These are phyloP conservation scores for Chloris gayana DNA, from an alignment of 176 grass and related monocot genomes.

Conservation along the genomic window DNA sequence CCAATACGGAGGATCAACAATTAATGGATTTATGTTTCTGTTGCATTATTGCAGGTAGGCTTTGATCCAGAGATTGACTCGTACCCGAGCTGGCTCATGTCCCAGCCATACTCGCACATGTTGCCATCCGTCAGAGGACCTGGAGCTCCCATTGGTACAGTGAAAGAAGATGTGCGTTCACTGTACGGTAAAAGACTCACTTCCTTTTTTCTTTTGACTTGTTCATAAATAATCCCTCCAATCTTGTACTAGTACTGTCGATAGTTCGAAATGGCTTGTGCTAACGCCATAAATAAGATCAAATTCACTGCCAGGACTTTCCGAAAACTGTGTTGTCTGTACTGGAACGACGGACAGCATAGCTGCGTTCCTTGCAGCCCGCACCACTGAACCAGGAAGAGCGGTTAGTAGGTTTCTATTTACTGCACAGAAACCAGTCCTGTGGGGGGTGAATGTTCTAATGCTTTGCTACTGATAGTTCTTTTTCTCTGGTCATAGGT, in stretches of 20 bases:
- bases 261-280: not conserved
- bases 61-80: slow-evolving; percentile 70
- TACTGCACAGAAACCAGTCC: not conserved
- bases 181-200: slow-evolving; percentile 53
- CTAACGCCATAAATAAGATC: not conserved
- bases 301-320: slow-evolving; percentile 39
- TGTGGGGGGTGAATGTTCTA: not conserved
- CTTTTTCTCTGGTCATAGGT: not conserved
- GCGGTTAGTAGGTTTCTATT: slow-evolving; percentile 46
- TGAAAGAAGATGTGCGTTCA: slow-evolving; percentile 62
- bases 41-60: slow-evolving; percentile 51
- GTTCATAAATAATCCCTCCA: not conserved
- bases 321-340: slow-evolving; percentile 56
- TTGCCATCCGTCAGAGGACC: slow-evolving; percentile 67
- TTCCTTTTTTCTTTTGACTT: not conserved
- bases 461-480: not conserved
- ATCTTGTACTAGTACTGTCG: no score
- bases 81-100: slow-evolving; percentile 74
- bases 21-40: not conserved
- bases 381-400: slow-evolving; percentile 55
- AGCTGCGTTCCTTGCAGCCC: slow-evolving; percentile 73
- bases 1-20: not conserved
- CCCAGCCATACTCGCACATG: slow-evolving; percentile 63
- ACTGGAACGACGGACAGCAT: slow-evolving; percentile 87
- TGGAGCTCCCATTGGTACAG: slow-evolving; percentile 48